A percentile compares a stretch with the other conserved stretches of the same genome.
Evolutionary conservation across 2,329 filamentous ascomycete species (phyloP).

Genomic region (Trichocomaceae sp.): DNA sequence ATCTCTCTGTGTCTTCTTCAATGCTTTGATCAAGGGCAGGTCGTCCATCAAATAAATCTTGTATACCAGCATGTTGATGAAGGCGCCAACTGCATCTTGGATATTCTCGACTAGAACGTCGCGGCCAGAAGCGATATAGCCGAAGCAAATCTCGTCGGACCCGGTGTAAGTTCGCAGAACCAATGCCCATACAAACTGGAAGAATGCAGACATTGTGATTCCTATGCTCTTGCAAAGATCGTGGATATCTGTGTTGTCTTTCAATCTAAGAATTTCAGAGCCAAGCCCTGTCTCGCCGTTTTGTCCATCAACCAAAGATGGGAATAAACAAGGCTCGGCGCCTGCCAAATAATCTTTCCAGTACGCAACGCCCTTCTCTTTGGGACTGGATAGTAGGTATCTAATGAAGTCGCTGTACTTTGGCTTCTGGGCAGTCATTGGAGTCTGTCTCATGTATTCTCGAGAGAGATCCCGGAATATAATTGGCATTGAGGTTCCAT

Average conservation of each 20-base stretch:
- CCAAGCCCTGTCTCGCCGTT: conserved; percentile 10
- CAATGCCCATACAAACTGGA: conserved; percentile 42
- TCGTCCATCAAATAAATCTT: conserved; percentile 24
- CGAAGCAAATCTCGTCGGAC: conserved; percentile 42
- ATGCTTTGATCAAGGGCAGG: conserved; percentile 16
- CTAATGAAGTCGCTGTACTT: conserved; percentile 13
- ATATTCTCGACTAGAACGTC: conserved; percentile 32
- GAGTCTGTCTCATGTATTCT: conserved; percentile 25
- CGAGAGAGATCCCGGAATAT: conserved; percentile 36
- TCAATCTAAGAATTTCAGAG: conserved; percentile 17
- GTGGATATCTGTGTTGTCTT: conserved; percentile 19
- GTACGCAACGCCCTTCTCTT: conserved; percentile 32
- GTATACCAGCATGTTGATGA: conserved; percentile 20
- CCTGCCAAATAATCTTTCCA: conserved; percentile 43
- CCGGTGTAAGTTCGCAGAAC: conserved; percentile 40
- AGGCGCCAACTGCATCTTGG: conserved; percentile 30
- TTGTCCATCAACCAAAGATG: conserved; percentile 20
- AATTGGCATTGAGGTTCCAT: conserved; percentile 40
- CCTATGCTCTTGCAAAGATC: conserved; percentile 19
- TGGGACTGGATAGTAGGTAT: conserved; percentile 23
- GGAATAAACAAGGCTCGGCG: conserved; percentile 44
- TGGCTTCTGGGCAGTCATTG: not conserved
- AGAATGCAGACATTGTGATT: conserved; percentile 20
- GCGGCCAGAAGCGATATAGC: conserved; percentile 33
- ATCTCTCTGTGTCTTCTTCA: conserved; percentile 20